phyloP scores from a whole-genome alignment of 2,329 filamentous ascomycete species.

The Akanthomyces uredinophilus region DNA sequence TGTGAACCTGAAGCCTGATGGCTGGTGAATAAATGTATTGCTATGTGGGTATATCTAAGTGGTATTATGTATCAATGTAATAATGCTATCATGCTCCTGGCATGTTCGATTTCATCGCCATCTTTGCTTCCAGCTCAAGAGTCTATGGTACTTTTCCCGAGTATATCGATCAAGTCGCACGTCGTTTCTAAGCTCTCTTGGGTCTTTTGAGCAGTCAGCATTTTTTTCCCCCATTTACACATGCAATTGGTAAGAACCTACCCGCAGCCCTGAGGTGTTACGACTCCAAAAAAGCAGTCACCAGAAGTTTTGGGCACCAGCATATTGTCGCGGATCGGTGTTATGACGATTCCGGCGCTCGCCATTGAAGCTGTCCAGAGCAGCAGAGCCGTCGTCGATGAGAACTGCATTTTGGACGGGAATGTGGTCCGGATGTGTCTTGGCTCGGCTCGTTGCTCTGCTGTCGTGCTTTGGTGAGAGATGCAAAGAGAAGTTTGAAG shows the following conservation, averaged over 20 bases:
- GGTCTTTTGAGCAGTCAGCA: background rate
- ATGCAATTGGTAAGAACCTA: conserved; percentile 28
- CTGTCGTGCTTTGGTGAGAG: background rate
- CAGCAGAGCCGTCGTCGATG: conserved; percentile 29
- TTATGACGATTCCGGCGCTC: conserved; percentile 51
- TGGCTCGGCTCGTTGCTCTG: background rate
- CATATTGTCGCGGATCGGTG: conserved; percentile 46
- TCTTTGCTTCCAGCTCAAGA: background rate
- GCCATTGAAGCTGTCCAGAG: conserved; percentile 41
- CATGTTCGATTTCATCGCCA: background rate
- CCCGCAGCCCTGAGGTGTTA: conserved; percentile 54
- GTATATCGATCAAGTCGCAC: no score
- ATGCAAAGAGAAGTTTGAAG: no score
- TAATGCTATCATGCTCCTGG: background rate
- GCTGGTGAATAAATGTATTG: background rate
- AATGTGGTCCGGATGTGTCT: background rate
- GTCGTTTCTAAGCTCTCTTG: background rate
- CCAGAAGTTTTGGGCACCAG: conserved; percentile 42
- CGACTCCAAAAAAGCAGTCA: conserved; percentile 53
- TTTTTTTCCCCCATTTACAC: conserved; percentile 27
- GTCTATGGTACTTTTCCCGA: no score
- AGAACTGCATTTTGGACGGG: background rate
- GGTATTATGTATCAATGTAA: background rate
- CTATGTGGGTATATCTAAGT: conserved; percentile 1
- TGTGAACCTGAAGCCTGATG: no score